Evolutionary conservation across 2,329 filamentous ascomycete species (phyloP).

Genomic region (Ascosphaera pollenicola): DNA sequence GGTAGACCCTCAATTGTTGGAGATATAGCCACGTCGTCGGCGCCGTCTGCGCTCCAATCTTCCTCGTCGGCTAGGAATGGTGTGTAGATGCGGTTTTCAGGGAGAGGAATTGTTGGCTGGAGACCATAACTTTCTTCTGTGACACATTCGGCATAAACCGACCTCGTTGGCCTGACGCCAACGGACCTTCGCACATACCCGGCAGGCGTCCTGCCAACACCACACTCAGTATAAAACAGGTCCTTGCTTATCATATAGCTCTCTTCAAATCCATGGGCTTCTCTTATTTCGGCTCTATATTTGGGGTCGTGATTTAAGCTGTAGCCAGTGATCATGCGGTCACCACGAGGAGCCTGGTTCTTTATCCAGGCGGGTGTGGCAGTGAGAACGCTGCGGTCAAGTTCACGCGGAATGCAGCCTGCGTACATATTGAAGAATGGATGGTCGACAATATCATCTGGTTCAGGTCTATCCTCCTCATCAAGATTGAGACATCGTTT

Average conservation of each 20-base stretch:
- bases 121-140: constrained; percentile 23
- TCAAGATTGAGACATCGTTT: constrained; percentile 24
- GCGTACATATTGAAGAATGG: constrained; percentile 28
- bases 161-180: constrained; percentile 24
- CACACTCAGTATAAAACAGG: constrained; percentile 23
- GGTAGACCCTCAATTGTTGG: constrained; percentile 8
- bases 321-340: constrained; percentile 20
- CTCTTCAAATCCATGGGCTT: constrained; percentile 16
- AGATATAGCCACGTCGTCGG: constrained; percentile 5
- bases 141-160: constrained; percentile 24
- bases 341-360: constrained; percentile 23
- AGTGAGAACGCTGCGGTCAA: constrained; percentile 18
- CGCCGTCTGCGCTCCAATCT: constrained; percentile 17
- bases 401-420: constrained; percentile 23
- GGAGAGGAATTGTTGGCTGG: constrained; percentile 23
- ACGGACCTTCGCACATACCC: constrained; percentile 19
- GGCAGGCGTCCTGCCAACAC: constrained; percentile 21
- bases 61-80: constrained; percentile 19
- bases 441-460: constrained; percentile 28
- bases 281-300: constrained; percentile 14
- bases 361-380: constrained; percentile 22
- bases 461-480: constrained; percentile 25
- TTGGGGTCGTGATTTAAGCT: constrained; percentile 21
- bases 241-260: constrained; percentile 19
- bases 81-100: constrained; percentile 23